Evolutionary conservation across 345 rosid species (phyloP).

Genomic region (Corymbia maculata): DNA sequence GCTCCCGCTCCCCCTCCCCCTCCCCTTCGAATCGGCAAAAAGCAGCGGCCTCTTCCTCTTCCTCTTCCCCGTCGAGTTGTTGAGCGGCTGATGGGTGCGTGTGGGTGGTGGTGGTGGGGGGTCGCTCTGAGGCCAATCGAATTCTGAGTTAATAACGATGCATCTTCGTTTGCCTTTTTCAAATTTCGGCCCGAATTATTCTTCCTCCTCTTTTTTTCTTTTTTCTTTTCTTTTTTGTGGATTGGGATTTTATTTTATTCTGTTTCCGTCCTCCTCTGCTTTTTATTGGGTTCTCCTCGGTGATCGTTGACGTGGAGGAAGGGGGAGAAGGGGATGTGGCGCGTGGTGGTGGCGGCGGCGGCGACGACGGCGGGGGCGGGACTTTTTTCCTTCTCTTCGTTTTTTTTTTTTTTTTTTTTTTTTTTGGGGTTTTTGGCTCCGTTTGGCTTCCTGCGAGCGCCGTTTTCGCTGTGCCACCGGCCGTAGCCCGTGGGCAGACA

Average conservation of each 20-base stretch:
- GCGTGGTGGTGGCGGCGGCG: neutral
- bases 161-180: neutral
- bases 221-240: too few relatives aligned
- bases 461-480: neutral
- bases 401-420: neutral
- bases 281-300: neutral
- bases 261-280: neutral
- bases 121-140: neutral
- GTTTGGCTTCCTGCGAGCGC: neutral
- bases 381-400: neutral
- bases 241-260: neutral
- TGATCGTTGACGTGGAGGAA: neutral
- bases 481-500: slow-evolving; percentile 6
- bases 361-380: neutral
- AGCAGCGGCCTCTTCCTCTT: neutral
- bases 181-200: neutral
- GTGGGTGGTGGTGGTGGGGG: neutral
- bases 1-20: neutral
- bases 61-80: too few relatives aligned
- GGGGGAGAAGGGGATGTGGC: neutral
- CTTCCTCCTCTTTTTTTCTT: neutral
- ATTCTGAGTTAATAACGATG: neutral
- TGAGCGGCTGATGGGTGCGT: neutral
- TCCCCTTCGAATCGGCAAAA: neutral
- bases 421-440: neutral